Conservation (phyloP, 164 flowering plant species). For the Tinospora cordifolia region DNA sequence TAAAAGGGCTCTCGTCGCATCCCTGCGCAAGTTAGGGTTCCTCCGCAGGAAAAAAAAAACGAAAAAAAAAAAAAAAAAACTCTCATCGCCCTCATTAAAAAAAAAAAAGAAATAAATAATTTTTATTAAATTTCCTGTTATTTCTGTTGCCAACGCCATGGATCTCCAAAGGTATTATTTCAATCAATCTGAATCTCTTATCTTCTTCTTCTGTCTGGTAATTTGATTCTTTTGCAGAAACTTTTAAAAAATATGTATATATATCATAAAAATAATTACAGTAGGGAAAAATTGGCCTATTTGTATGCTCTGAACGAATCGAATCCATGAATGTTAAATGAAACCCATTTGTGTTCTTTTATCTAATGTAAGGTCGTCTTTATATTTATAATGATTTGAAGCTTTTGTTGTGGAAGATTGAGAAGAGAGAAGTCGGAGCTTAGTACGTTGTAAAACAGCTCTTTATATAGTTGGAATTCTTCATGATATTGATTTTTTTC, state of each 20-base stretch:
- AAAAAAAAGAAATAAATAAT: too few species aligned
- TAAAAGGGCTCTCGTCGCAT: slow-evolving; percentile 12
- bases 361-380: background rate
- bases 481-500: too few species aligned
- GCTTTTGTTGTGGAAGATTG: background rate
- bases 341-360: background rate
- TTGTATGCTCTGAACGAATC: too few species aligned
- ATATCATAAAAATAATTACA: too few species aligned
- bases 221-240: background rate
- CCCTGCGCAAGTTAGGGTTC: slow-evolving; percentile 16
- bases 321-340: background rate
- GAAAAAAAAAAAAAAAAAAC: too few species aligned
- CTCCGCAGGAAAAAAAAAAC: background rate
- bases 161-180: background rate
- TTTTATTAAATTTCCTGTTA: background rate
- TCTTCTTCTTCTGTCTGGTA: background rate
- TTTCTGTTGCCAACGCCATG: background rate
- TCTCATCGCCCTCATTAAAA: too few species aligned
- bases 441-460: too few species aligned
- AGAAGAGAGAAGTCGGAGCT: background rate
- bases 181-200: background rate
- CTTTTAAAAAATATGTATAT: too few species aligned
- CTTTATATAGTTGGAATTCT: too few species aligned
- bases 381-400: background rate
- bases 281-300: too few species aligned